Conservation (phyloP, 2,329 filamentous ascomycete species). For the Fusarium devonianum region DNA sequence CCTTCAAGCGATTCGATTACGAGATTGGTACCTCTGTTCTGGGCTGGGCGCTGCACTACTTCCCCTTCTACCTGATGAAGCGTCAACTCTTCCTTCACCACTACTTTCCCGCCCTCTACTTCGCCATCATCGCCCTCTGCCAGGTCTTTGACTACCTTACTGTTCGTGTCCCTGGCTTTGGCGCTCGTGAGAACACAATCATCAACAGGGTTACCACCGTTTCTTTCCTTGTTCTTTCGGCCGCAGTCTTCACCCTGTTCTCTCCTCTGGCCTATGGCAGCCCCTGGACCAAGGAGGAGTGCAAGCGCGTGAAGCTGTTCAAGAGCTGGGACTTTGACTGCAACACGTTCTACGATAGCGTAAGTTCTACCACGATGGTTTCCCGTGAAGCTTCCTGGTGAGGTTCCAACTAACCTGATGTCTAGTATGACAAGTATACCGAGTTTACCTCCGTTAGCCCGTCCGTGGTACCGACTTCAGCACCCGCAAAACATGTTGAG, state of each 20-base stretch:
- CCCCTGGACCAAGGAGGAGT: slow-evolving; percentile 88
- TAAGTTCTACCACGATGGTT: slow-evolving; percentile 62
- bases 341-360: slow-evolving; percentile 86
- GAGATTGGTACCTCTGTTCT: slow-evolving; percentile 90
- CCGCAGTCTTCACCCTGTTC: slow-evolving; percentile 82
- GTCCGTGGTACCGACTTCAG: slow-evolving; percentile 43
- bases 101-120: slow-evolving; percentile 97
- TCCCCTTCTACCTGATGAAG: slow-evolving; percentile 98
- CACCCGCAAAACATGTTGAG: slow-evolving; percentile 36
- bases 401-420: slow-evolving; percentile 25
- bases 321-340: slow-evolving; percentile 97
- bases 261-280: slow-evolving; percentile 93
- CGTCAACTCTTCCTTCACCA: slow-evolving; percentile 98
- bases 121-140: slow-evolving; percentile 86
- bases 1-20: slow-evolving; percentile 97
- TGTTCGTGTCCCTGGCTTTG: slow-evolving; percentile 72
- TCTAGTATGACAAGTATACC: slow-evolving; percentile 59
- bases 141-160: slow-evolving; percentile 89
- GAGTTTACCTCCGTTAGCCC: slow-evolving; percentile 34
- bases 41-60: slow-evolving; percentile 97
- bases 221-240: slow-evolving; percentile 75
- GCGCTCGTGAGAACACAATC: slow-evolving; percentile 69
- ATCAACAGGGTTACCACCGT: slow-evolving; percentile 79
- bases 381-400: not conserved
- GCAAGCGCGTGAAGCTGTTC: slow-evolving; percentile 86